phyloP scores from a whole-genome alignment of 1,284 basidiomycete species.

The Blastosporella zonata region DNA sequence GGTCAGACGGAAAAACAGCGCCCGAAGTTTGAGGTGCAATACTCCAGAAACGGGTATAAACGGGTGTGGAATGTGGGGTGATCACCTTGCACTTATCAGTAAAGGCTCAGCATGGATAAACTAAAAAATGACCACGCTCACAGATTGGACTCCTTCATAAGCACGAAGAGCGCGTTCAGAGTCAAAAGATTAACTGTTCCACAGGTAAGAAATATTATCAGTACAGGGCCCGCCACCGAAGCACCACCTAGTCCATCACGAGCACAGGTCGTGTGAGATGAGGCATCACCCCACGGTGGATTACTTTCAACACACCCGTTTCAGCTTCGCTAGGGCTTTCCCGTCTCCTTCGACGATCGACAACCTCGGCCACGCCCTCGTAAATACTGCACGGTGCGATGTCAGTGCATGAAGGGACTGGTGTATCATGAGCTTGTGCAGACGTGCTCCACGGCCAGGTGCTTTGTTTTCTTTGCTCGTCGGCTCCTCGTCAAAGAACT shows the following conservation, averaged over 20 bases:
- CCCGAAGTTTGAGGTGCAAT: slow-evolving; percentile 89
- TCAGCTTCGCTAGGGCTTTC: slow-evolving; percentile 48
- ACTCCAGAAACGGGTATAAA: slow-evolving; percentile 92
- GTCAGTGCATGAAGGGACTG: slow-evolving; percentile 71
- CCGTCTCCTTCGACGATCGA: slow-evolving; percentile 39
- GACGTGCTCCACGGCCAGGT: slow-evolving; percentile 40
- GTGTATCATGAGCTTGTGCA: slow-evolving; percentile 66
- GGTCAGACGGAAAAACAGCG: slow-evolving; percentile 92
- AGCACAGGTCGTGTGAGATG: slow-evolving; percentile 78
- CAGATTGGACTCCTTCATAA: slow-evolving; percentile 95
- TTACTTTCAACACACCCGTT: slow-evolving; percentile 73
- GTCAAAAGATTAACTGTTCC: slow-evolving; percentile 88
- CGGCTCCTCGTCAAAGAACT: slow-evolving; percentile 71
- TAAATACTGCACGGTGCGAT: slow-evolving; percentile 78
- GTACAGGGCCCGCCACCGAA: slow-evolving; percentile 54
- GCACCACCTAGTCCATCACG: slow-evolving; percentile 92
- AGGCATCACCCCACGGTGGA: slow-evolving; percentile 85
- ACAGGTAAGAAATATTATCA: slow-evolving; percentile 41
- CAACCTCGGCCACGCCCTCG: slow-evolving; percentile 71
- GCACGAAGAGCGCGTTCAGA: slow-evolving; percentile 86
- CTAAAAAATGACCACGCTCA: slow-evolving; percentile 38
- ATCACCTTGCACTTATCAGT: slow-evolving; percentile 51
- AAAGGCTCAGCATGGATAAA: background rate
- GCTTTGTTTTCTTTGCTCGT: slow-evolving; percentile 35
- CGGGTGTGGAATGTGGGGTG: slow-evolving; percentile 95